Evolutionary conservation across 2,329 filamentous ascomycete genomes (phyloP).

Genomic region (Alternaria tenuissima): DNA sequence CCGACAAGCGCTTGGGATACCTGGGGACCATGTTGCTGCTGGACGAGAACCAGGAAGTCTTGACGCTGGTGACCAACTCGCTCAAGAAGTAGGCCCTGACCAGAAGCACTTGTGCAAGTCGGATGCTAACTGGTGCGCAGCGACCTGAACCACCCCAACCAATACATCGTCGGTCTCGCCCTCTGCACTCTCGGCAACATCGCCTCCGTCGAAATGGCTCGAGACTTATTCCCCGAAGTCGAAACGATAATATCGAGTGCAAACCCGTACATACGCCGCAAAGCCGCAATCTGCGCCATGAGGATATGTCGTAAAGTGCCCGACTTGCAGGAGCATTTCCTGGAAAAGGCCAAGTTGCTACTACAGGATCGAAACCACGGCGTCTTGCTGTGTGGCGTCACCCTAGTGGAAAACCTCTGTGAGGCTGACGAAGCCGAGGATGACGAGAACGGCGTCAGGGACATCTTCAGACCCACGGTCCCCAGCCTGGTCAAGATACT

Average conservation of each 20-base stretch:
- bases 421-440: constrained; percentile 93
- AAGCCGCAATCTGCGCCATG: constrained; percentile 99
- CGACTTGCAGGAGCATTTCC: constrained; percentile 94
- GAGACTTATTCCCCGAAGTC: constrained; percentile 95
- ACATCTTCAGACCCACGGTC: constrained; percentile 89
- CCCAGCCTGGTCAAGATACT: constrained; percentile 86
- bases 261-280: constrained; percentile 97
- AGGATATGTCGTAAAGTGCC: constrained; percentile 98
- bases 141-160: constrained; percentile 95
- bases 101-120: no score
- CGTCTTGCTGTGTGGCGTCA: constrained; percentile 90
- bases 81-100: constrained; percentile 79
- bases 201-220: constrained; percentile 96
- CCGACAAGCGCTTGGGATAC: constrained; percentile 95
- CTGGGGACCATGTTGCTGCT: constrained; percentile 94
- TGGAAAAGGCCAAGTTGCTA: constrained; percentile 90
- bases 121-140: constrained; percentile 59
- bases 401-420: constrained; percentile 88
- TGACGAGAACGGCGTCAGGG: constrained; percentile 86
- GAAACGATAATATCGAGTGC: constrained; percentile 89
- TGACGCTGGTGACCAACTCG: constrained; percentile 97
- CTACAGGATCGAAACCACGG: constrained; percentile 95
- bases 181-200: constrained; percentile 98
- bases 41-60: constrained; percentile 97
- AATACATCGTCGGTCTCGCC: constrained; percentile 96